Percentiles rank a stretch among this genome's conserved stretches.
Evolutionary conservation across 306 rosid genomes (phyloP).

Genomic region (Alnus glutinosa): DNA sequence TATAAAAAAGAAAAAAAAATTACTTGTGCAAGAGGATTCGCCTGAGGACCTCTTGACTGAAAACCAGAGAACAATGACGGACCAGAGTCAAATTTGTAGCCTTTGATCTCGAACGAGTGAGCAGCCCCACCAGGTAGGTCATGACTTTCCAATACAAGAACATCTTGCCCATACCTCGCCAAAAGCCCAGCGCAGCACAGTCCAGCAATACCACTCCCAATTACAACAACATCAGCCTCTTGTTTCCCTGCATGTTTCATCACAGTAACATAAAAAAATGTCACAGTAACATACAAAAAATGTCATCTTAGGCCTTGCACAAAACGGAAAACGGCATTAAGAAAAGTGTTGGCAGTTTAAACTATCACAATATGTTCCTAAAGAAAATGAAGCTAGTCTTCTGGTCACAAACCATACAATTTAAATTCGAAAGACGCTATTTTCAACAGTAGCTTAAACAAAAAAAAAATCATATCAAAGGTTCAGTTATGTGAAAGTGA

Average conservation of each 20-base stretch:
- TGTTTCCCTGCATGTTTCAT: conserved; percentile 34
- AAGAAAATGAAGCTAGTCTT: neutral
- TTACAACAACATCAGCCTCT: conserved; percentile 78
- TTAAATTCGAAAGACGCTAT: neutral
- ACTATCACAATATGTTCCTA: neutral
- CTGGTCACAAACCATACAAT: no score
- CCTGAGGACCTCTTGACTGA: conserved; percentile 91
- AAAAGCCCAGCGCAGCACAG: conserved; percentile 76
- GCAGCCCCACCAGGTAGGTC: conserved; percentile 91
- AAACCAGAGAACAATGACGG: conserved; percentile 90
- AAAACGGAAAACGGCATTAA: no score
- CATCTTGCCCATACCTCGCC: conserved; percentile 79
- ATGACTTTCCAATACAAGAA: conserved; percentile 80
- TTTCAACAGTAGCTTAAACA: neutral
- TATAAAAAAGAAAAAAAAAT: neutral
- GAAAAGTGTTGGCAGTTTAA: neutral
- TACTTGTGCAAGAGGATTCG: conserved; percentile 87
- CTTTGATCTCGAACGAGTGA: conserved; percentile 72
- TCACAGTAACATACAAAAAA: no score
- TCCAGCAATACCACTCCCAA: conserved; percentile 92
- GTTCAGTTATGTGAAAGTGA: neutral
- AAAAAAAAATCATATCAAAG: neutral
- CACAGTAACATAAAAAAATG: no score
- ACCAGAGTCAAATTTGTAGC: conserved; percentile 84
- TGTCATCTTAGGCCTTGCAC: no score